Percentiles rank a stretch among this genome's conserved stretches.
Conservation (phyloP, 345 rosid species). For the Citrus hindsii region DNA sequence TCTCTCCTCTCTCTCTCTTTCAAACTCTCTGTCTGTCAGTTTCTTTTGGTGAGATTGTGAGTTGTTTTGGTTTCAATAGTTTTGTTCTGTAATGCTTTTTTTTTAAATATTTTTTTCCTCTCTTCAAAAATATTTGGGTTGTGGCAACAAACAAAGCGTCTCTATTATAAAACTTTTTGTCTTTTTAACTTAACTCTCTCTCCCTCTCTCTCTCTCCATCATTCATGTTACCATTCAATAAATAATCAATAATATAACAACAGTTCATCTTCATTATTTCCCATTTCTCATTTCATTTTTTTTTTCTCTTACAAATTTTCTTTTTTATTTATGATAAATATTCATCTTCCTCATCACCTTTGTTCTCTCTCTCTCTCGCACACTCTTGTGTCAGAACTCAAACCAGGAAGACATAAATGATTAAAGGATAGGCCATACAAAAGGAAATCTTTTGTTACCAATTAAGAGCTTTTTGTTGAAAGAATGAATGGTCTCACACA, state of each 20-base stretch:
- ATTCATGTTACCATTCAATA: neutral
- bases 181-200: neutral
- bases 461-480: slow-evolving; percentile 4
- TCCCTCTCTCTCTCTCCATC: slow-evolving; percentile 4
- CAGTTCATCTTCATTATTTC: neutral
- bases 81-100: neutral
- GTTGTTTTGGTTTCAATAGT: neutral
- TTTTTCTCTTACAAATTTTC: neutral
- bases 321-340: neutral
- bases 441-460: neutral
- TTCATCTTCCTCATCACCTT: slow-evolving; percentile 10
- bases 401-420: neutral
- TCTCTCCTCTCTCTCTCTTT: too few relatives aligned
- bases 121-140: neutral
- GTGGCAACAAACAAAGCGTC: too few relatives aligned
- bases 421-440: too few relatives aligned
- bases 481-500: slow-evolving; percentile 63
- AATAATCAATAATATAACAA: neutral
- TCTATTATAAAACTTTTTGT: neutral
- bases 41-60: neutral
- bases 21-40: neutral
- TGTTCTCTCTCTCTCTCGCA: neutral
- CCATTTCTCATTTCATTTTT: neutral
- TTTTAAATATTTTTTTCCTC: too few relatives aligned
- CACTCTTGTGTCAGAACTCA: slow-evolving; percentile 1